phyloP scores from a whole-genome alignment of 192 early-diverging fungal genomes.

The Coemansia sp. region DNA sequence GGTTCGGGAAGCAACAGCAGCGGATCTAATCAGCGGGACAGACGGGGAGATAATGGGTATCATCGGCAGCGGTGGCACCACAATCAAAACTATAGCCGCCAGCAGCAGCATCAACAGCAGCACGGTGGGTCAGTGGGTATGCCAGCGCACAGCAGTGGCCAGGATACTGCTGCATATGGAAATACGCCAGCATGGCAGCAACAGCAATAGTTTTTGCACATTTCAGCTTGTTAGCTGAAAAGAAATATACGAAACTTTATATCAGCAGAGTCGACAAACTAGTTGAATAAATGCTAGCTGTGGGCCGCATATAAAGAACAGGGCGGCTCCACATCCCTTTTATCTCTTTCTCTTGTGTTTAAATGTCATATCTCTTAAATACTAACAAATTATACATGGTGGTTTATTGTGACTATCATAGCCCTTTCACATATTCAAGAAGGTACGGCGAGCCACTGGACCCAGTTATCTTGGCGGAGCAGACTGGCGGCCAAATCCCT shows the following conservation, averaged over 20 bases:
- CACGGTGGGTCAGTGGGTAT: background rate
- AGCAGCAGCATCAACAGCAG: constrained; percentile 9
- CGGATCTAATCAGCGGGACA: constrained; percentile 24
- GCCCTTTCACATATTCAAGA: background rate
- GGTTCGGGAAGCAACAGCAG: constrained; percentile 29
- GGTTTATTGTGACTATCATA: too few species aligned
- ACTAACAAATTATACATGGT: too few species aligned
- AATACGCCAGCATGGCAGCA: background rate
- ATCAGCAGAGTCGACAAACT: too few species aligned
- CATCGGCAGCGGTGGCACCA: constrained; percentile 41
- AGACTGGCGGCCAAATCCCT: constrained; percentile 28
- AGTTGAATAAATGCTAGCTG: too few species aligned
- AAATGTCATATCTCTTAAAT: too few species aligned
- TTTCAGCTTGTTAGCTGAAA: background rate
- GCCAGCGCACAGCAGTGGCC: background rate
- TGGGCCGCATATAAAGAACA: too few species aligned
- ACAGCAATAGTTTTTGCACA: background rate
- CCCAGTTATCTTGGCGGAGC: constrained; percentile 34
- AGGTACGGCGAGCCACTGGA: constrained; percentile 23
- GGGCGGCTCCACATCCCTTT: too few species aligned
- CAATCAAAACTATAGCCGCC: constrained; percentile 12
- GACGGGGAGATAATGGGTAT: constrained; percentile 19
- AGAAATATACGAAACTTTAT: too few species aligned
- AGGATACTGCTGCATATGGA: background rate
- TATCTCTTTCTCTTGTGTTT: too few species aligned